Percentiles rank a stretch among this genome's conserved stretches.
Conservation (phyloP, 257 asterid genomes). For the Scutellaria barbata region DNA sequence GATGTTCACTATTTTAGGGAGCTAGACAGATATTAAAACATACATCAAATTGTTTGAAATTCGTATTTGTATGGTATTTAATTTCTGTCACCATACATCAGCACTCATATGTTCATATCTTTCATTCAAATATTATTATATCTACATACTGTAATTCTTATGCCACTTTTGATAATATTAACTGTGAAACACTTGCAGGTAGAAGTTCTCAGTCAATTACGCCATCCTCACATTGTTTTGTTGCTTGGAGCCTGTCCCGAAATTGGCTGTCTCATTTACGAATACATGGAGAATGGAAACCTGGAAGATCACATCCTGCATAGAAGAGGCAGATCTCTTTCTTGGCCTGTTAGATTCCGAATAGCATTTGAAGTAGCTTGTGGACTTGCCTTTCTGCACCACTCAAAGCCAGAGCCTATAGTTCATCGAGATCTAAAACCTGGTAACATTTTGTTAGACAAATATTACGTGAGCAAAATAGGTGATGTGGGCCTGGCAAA, state of each 20-base stretch:
- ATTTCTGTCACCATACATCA: not conserved
- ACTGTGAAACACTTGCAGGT: slow-evolving; percentile 53
- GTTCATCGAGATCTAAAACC: slow-evolving; percentile 93
- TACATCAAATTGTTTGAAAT: not conserved
- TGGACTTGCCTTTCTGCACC: slow-evolving; percentile 87
- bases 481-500: slow-evolving; percentile 94
- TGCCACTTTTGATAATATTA: slow-evolving; percentile 6
- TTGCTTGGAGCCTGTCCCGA: slow-evolving; percentile 95
- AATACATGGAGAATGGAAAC: slow-evolving; percentile 86
- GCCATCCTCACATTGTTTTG: slow-evolving; percentile 75
- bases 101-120: not conserved
- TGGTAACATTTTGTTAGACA: slow-evolving; percentile 80
- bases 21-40: not conserved
- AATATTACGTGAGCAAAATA: slow-evolving; percentile 65
- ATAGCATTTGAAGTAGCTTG: slow-evolving; percentile 84
- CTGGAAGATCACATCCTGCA: slow-evolving; percentile 66
- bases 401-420: slow-evolving; percentile 77
- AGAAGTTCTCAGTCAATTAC: slow-evolving; percentile 83
- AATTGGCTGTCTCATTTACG: slow-evolving; percentile 73
- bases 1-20: not conserved
- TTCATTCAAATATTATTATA: too few relatives aligned
- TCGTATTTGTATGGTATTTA: slow-evolving; percentile 3
- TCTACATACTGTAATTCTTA: too few relatives aligned
- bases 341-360: slow-evolving; percentile 78
- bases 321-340: slow-evolving; percentile 50